Evolutionary conservation across 192 early-diverging fungal species (phyloP), one percentile per base, ranked within the genome.

Genomic region (Coemansia sp.): DNA sequence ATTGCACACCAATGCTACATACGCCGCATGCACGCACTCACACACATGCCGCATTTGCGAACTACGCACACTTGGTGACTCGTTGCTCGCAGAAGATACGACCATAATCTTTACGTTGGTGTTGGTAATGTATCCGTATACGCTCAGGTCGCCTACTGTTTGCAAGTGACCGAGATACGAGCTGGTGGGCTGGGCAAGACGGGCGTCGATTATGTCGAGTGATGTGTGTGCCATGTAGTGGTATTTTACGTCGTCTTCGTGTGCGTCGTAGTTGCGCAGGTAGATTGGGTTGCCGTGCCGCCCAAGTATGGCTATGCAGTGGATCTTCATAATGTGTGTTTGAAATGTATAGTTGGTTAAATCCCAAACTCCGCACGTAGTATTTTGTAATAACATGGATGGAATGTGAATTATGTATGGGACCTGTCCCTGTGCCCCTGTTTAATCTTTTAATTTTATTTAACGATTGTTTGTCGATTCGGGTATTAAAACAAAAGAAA

Each of bases 191-290:
- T 91, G 53, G 37, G 66, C 10, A 22, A 71, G n/a, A 10, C 69
- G 66, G 48, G 76, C 73, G 59, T 95, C 95, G 67, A 97, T 90
- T 5, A 94, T 84, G 76, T 97, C 95, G 69, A 87, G 88, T 0
- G 93, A 90, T 2, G 93, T 95, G 63, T 95, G 92, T n/a, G 90
- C 91, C 70, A 95, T 72, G 66, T 93, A 95, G 80, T 94, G 91
- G 74, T 89, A 94, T 66, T 94, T 92, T 21, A 95, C 84, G 66
- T 93, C 89, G 5, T 87, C 85, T 60, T 92, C 87, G 50, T 84
- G 69, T 15, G 76, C 12, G 68, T 86, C 89, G 73, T 91, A 92
- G 66, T 86, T 92, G 62, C 88, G 87, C 66, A 95, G 85, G 67
- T 87, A 93, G 22, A 97, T 68, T 4, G 95, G 95, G 73, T 92